A percentile compares a stretch with the other conserved stretches of the same genome.
Evolutionary conservation across 176 grass and related monocot genomes (phyloP).

Genomic region (Cymbopogon citratus): DNA sequence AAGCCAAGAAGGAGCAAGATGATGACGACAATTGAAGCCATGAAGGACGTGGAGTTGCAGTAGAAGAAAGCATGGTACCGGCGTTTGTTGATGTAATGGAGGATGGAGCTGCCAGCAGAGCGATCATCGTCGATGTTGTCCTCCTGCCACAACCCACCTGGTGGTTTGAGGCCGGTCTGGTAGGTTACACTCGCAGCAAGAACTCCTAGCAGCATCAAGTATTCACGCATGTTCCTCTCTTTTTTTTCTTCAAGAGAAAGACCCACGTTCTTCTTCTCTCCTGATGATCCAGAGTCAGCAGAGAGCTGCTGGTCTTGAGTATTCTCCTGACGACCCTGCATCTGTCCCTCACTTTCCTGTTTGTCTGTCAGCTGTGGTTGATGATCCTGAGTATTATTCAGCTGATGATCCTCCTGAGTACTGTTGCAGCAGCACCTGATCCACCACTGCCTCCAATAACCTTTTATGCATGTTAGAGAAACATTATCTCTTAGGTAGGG

Average conservation of each 20-base stretch:
- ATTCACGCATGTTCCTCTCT: not conserved
- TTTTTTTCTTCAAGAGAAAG: too few species aligned
- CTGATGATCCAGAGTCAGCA: not conserved
- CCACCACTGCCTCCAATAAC: not conserved
- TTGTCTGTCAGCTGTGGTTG: too few species aligned
- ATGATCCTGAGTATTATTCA: too few species aligned
- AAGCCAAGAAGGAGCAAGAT: not conserved
- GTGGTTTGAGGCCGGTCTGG: slow-evolving; percentile 30
- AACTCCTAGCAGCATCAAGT: slow-evolving; percentile 32
- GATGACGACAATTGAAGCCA: slow-evolving; percentile 35
- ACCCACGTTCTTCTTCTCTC: too few species aligned
- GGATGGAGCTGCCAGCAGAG: not conserved
- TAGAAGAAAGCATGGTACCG: slow-evolving; percentile 42
- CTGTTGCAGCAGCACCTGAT: too few species aligned
- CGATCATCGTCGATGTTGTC: not conserved
- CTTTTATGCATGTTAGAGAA: too few species aligned
- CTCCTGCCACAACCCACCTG: slow-evolving; percentile 14
- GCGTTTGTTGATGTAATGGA: not conserved
- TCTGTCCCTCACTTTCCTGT: too few species aligned
- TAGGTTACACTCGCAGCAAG: slow-evolving; percentile 42
- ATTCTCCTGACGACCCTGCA: too few species aligned
- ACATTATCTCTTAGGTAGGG: not conserved
- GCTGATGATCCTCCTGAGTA: too few species aligned
- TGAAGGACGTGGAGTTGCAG: slow-evolving; percentile 42
- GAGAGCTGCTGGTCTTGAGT: too few species aligned